Evolutionary conservation across 139 green algal genomes (phyloP), one percentile per base, ranked within the genome.

Genomic region (Nannochloris sp.): DNA sequence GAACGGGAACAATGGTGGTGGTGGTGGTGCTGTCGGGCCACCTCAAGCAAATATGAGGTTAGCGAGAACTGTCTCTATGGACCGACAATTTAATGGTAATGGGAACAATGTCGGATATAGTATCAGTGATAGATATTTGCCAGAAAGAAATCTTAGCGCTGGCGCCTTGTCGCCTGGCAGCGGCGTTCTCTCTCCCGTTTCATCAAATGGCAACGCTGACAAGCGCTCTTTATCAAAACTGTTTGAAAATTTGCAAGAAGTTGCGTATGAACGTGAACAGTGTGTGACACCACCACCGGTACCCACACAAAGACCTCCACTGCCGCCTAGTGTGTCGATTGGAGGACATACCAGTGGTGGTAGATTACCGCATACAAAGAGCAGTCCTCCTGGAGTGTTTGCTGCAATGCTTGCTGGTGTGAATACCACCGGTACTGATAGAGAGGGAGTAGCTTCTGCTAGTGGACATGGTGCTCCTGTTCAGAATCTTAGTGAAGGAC

Each of bases 241-340:
- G 63, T 72, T 67, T 45, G 55, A 68, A 9, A 72, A 77, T 61
- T 54, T 77, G 54, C 54, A 60, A 15, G 70, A 76, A 23, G 34
- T 71, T 23, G 61, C 25, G 2, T 34, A 25, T 30, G 37, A 30
- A 32, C n/a, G 56, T 14, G 12, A 64, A 64, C 13, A 12, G 5
- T 64, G 23, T 8, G 12, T 48, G 7, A 64, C 56, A 1, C 56
- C 56, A 31, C 56, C 56, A 19, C 37, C 47, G 13, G n/a, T n/a
- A n/a, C n/a, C n/a, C n/a, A n/a, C n/a, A n/a, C n/a, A 23, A 48
- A 64, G 32, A 10, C 56, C 56, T 32, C 56, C 56, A 7, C 32
- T 64, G 56, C 56, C 24, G 15, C 56, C 56, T 13, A 35, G 24
- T 31, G 47, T 12, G 33, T 57, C 47, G 19, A n/a, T n/a, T n/a